Conservation (phyloP, 192 early-diverging fungal genomes). For the Mortierella antarctica region DNA sequence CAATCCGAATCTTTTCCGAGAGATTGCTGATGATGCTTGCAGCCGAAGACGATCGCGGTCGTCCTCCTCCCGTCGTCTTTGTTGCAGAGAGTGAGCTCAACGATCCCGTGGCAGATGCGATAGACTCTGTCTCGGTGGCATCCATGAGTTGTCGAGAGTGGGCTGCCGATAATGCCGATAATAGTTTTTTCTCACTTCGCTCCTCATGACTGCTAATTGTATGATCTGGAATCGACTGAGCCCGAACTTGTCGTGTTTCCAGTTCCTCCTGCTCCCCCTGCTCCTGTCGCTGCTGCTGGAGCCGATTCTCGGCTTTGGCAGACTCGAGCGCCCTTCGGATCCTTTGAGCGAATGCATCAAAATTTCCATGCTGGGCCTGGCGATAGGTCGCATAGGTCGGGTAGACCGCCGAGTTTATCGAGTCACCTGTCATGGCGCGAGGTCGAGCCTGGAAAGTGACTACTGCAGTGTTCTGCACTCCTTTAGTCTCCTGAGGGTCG, state of each 20-base stretch:
- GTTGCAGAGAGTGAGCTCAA: not conserved
- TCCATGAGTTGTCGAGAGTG: not conserved
- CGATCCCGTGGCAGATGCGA: not conserved
- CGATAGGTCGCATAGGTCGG: slow-evolving; percentile 45
- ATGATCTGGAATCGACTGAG: too few species aligned
- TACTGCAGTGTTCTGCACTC: not conserved
- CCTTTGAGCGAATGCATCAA: slow-evolving; percentile 38
- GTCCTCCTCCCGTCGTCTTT: not conserved
- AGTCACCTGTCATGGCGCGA: slow-evolving; percentile 10
- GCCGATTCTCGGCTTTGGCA: slow-evolving; percentile 3
- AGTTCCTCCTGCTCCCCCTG: not conserved
- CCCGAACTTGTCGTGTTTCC: not conserved
- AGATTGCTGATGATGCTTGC: slow-evolving; percentile 41
- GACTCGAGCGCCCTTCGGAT: slow-evolving; percentile 26
- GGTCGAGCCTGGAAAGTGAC: slow-evolving; percentile 17
- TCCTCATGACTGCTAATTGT: too few species aligned
- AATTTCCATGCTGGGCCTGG: slow-evolving; percentile 35
- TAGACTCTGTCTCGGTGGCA: not conserved
- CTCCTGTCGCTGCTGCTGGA: slow-evolving; percentile 1
- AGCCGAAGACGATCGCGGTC: slow-evolving; percentile 32
- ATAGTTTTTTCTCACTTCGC: too few species aligned
- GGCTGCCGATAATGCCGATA: too few species aligned
- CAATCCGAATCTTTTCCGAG: slow-evolving; percentile 30
- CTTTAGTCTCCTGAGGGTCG: not conserved
- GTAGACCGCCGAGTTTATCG: slow-evolving; percentile 8